A percentile compares a stretch with the other conserved stretches of the same genome.
phyloP scores from a whole-genome alignment of 768 basidiomycete species.

The Plicaturopsis crispa region DNA sequence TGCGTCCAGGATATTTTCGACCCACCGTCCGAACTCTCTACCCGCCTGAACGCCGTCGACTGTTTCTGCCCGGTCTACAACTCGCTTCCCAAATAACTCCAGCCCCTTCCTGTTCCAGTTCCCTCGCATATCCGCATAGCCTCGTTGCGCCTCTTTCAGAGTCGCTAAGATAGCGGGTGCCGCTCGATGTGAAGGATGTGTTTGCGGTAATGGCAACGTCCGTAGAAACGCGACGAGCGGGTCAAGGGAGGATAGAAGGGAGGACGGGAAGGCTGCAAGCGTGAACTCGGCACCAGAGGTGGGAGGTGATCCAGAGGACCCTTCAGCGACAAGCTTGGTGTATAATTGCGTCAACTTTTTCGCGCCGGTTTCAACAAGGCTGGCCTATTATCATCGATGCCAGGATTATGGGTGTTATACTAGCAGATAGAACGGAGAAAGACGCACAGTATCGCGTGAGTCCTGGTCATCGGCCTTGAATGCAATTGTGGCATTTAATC shows the following conservation, averaged over 20 bases:
- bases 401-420: constrained; percentile 2
- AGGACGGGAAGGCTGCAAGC: constrained; percentile 45
- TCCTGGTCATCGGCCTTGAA: constrained; percentile 60
- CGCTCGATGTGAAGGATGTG: constrained; percentile 80
- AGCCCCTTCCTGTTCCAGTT: constrained; percentile 70
- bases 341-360: constrained; percentile 78
- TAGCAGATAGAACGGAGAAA: background rate
- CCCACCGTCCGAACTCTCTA: constrained; percentile 67
- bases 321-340: constrained; percentile 85
- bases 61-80: constrained; percentile 64
- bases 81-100: constrained; percentile 61
- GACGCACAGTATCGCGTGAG: constrained; percentile 43
- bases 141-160: constrained; percentile 69
- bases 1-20: constrained; percentile 53
- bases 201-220: constrained; percentile 65
- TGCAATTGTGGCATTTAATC: constrained; percentile 72
- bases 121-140: constrained; percentile 84
- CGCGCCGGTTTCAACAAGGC: constrained; percentile 73
- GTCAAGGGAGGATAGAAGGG: constrained; percentile 42
- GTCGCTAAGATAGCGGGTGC: constrained; percentile 55
- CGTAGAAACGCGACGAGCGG: constrained; percentile 67
- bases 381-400: constrained; percentile 35
- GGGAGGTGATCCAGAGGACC: constrained; percentile 68
- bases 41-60: constrained; percentile 60
- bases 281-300: constrained; percentile 50